A percentile compares a stretch with the other conserved stretches of the same genome.
These are phyloP conservation scores for Polytrichum formosum DNA, from an alignment of 225 moss, liverwort and hornwort genomes.

Conservation along the genomic window DNA sequence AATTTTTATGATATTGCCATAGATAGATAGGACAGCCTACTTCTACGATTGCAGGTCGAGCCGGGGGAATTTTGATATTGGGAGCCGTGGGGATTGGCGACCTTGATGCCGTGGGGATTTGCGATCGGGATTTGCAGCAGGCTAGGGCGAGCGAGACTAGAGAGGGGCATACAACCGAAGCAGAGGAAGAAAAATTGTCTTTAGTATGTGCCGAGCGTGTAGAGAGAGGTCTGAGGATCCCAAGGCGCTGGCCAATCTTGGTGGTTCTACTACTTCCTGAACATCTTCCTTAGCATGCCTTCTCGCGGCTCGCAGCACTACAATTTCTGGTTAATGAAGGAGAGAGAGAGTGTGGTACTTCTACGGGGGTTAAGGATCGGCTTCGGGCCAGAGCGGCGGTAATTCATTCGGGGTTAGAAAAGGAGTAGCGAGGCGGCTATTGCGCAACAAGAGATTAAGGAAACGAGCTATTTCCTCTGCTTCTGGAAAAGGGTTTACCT, in stretches of 20 bases:
- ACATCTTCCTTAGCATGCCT: conserved; percentile 31
- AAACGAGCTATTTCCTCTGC: not conserved
- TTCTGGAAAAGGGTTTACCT: not conserved
- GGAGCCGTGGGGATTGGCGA: not conserved
- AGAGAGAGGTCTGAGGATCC: conserved; percentile 7
- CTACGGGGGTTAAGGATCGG: conserved; percentile 48
- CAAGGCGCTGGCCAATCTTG: conserved; percentile 22
- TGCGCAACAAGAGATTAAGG: not conserved
- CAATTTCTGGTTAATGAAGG: conserved; percentile 34
- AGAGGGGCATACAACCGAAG: conserved; percentile 5
- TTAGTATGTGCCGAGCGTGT: not conserved
- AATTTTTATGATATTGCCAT: too few species aligned
- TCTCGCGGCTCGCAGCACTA: conserved; percentile 26
- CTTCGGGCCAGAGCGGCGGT: conserved; percentile 48
- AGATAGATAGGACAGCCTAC: too few species aligned
- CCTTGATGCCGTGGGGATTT: conserved; percentile 5
- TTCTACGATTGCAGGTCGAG: too few species aligned
- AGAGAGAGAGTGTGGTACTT: conserved; percentile 27
- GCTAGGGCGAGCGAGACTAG: conserved; percentile 12
- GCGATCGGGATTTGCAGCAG: conserved; percentile 3
- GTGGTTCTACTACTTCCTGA: conserved; percentile 8
- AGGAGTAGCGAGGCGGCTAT: not conserved
- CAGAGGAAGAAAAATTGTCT: conserved; percentile 14
- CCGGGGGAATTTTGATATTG: too few species aligned
- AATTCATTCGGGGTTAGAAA: not conserved